phyloP scores from a whole-genome alignment of 768 basidiomycete genomes.

The Favolaschia claudopus region DNA sequence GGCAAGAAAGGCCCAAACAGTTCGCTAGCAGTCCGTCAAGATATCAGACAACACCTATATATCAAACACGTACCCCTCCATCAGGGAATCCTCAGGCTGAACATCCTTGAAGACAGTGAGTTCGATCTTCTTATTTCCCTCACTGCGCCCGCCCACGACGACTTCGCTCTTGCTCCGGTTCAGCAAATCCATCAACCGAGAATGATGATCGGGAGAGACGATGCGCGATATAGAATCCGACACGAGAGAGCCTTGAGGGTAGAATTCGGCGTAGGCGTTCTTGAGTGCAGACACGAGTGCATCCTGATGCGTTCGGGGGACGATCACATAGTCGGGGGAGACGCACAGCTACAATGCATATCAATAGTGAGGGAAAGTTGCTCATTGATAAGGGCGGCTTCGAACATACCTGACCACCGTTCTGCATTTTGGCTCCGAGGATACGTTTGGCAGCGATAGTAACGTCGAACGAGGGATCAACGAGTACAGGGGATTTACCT shows the following conservation, averaged over 20 bases:
- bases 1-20: slow-evolving; percentile 78
- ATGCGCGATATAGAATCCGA: slow-evolving; percentile 57
- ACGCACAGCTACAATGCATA: slow-evolving; percentile 63
- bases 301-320: slow-evolving; percentile 49
- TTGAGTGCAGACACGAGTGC: slow-evolving; percentile 54
- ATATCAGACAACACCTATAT: background rate
- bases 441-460: slow-evolving; percentile 67
- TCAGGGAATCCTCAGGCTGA: slow-evolving; percentile 58
- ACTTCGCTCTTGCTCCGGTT: slow-evolving; percentile 62
- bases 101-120: slow-evolving; percentile 69
- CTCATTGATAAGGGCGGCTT: background rate
- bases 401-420: slow-evolving; percentile 71
- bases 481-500: slow-evolving; percentile 54
- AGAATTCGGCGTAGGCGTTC: slow-evolving; percentile 55
- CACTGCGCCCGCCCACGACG: slow-evolving; percentile 58
- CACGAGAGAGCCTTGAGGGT: slow-evolving; percentile 57
- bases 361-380: background rate
- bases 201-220: slow-evolving; percentile 60
- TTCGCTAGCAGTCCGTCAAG: slow-evolving; percentile 52
- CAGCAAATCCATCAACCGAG: slow-evolving; percentile 60
- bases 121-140: slow-evolving; percentile 57
- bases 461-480: slow-evolving; percentile 52
- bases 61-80: slow-evolving; percentile 58
- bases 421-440: slow-evolving; percentile 70
- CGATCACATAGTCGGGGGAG: slow-evolving; percentile 57